phyloP scores from a whole-genome alignment of 169 alveolate genomes.

The Plasmodium malariae region DNA sequence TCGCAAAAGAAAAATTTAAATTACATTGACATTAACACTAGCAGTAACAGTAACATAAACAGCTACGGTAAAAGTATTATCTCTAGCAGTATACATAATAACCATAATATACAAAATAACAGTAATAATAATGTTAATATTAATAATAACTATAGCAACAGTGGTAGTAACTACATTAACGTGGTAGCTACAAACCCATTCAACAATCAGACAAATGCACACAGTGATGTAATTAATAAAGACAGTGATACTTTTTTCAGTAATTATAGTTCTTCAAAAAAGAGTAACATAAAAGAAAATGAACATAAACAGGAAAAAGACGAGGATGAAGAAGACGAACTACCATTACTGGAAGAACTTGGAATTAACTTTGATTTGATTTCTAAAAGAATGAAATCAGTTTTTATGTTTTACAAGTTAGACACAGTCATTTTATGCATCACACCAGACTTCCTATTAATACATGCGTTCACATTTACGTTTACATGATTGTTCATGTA shows the following conservation, averaged over 20 bases:
- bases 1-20: neutral
- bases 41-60: too few species aligned
- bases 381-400: conserved; percentile 77
- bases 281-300: neutral
- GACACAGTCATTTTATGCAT: too few species aligned
- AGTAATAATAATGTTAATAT: neutral
- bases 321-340: conserved; percentile 76
- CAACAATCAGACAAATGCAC: neutral
- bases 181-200: conserved; percentile 34
- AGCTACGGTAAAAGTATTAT: too few species aligned
- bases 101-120: too few species aligned
- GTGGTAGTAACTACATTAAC: neutral
- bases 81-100: too few species aligned
- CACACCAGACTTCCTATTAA: neutral
- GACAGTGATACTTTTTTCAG: conserved; percentile 11
- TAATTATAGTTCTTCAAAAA: conserved; percentile 2
- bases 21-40: neutral
- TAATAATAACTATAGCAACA: neutral
- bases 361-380: conserved; percentile 80
- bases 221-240: neutral
- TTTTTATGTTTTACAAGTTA: conserved; percentile 74
- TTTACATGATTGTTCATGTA: neutral
- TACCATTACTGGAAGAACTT: conserved; percentile 79
- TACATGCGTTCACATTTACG: neutral
- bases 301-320: conserved; percentile 9